phyloP scores from a whole-genome alignment of 345 rosid species.

The Eucalyptus pauciflora region DNA sequence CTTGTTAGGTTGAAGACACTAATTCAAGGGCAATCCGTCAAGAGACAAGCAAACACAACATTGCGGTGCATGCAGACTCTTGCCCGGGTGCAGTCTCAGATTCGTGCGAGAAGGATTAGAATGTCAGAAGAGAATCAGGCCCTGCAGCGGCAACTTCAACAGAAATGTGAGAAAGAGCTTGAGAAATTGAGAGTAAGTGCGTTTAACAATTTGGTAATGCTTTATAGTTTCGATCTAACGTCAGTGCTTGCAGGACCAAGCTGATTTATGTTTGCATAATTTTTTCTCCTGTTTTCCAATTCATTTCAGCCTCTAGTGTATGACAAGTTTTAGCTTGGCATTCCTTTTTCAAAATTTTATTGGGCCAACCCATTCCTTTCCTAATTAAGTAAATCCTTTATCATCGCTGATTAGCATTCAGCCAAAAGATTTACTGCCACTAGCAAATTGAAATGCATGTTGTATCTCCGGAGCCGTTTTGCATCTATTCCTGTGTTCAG shows the following conservation, averaged over 20 bases:
- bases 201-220: not conserved
- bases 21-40: constrained; percentile 63
- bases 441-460: not conserved
- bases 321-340: not conserved
- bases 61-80: constrained; percentile 87
- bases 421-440: not conserved
- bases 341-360: not conserved
- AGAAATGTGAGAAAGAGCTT: constrained; percentile 33
- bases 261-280: not conserved
- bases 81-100: constrained; percentile 66
- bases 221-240: not conserved
- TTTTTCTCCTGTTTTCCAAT: not conserved
- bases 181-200: constrained; percentile 31
- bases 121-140: constrained; percentile 77
- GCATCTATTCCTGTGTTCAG: not conserved
- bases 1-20: constrained; percentile 69
- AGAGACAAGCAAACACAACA: constrained; percentile 71
- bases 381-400: not conserved
- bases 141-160: constrained; percentile 54
- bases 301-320: not conserved
- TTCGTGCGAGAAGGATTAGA: constrained; percentile 61
- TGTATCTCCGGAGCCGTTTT: not conserved
- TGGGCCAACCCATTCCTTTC: not conserved
- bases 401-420: not conserved
- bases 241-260: not conserved